Percentiles rank a stretch among this genome's conserved stretches.
Conservation (phyloP, 1,284 basidiomycete species). For the Sanghuangporus weigelae region DNA sequence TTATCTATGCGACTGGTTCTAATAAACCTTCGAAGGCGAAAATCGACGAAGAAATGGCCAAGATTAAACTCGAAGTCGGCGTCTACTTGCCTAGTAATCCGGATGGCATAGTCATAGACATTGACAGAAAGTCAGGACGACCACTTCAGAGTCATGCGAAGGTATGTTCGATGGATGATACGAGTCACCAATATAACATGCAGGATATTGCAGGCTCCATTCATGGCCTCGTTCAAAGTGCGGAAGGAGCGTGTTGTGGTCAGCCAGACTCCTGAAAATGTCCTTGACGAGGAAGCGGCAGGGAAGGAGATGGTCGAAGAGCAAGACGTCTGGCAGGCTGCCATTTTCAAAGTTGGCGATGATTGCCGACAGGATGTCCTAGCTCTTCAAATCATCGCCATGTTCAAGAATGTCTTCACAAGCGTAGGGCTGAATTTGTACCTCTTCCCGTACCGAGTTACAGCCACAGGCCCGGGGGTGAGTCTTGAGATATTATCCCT, state of each 20-base stretch:
- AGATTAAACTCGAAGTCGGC: conserved; percentile 88
- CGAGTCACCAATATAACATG: neutral
- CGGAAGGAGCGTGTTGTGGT: conserved; percentile 70
- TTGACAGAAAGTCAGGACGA: conserved; percentile 94
- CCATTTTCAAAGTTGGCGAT: conserved; percentile 99
- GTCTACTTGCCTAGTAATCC: conserved; percentile 98
- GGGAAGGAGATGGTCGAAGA: conserved; percentile 54
- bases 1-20: neutral
- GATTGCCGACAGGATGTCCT: conserved; percentile 98
- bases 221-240: conserved; percentile 99
- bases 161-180: conserved; percentile 37
- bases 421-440: conserved; percentile 87
- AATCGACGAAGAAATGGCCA: conserved; percentile 99
- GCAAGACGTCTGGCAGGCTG: conserved; percentile 95
- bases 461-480: conserved; percentile 94
- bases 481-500: conserved; percentile 25
- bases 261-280: conserved; percentile 59
- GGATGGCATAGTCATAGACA: conserved; percentile 92
- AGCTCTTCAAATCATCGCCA: conserved; percentile 95
- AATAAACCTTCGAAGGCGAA: conserved; percentile 61
- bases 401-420: conserved; percentile 99
- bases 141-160: conserved; percentile 98
- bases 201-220: conserved; percentile 72
- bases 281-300: conserved; percentile 58
- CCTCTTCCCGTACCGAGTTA: conserved; percentile 95